phyloP scores from a whole-genome alignment of 2,329 filamentous ascomycete genomes.

The Fusarium tricinctum region DNA sequence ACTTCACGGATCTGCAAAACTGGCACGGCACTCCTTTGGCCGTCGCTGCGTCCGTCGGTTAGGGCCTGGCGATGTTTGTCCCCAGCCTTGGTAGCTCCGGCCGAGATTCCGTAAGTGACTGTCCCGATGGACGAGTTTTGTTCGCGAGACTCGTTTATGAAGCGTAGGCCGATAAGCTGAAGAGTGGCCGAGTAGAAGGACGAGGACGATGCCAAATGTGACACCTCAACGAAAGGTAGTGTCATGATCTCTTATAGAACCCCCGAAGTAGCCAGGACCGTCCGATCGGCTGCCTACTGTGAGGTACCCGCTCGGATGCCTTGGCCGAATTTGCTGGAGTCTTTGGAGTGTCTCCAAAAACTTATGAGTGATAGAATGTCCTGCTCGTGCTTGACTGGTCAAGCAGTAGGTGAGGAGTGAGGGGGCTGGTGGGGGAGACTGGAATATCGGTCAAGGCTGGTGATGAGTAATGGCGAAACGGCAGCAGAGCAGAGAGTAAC shows the following conservation, averaged over 20 bases:
- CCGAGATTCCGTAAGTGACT: constrained; percentile 57
- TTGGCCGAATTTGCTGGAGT: constrained; percentile 35
- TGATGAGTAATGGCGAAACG: constrained; percentile 40
- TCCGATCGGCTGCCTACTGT: constrained; percentile 42
- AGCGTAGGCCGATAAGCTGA: constrained; percentile 83
- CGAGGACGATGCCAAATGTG: constrained; percentile 81
- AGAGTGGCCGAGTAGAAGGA: constrained; percentile 87
- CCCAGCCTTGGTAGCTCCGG: constrained; percentile 32
- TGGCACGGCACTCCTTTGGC: constrained; percentile 45
- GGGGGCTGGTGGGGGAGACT: constrained; percentile 41
- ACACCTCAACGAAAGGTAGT: constrained; percentile 73
- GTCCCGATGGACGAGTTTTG: constrained; percentile 54
- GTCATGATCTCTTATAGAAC: constrained; percentile 52
- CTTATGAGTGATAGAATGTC: constrained; percentile 20
- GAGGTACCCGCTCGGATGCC: constrained; percentile 45
- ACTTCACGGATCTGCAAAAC: constrained; percentile 63
- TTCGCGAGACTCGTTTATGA: constrained; percentile 53
- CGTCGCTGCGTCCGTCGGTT: constrained; percentile 44
- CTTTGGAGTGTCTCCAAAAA: constrained; percentile 32
- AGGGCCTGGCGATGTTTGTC: constrained; percentile 38
- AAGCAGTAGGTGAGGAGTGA: constrained; percentile 26
- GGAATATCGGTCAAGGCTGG: constrained; percentile 43
- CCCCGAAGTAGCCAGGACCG: constrained; percentile 31
- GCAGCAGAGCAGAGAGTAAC: constrained; percentile 30
- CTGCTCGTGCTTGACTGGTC: constrained; percentile 40